Evolutionary conservation across 2,329 filamentous ascomycete genomes (phyloP).

Genomic region (Beauveria bassiana): DNA sequence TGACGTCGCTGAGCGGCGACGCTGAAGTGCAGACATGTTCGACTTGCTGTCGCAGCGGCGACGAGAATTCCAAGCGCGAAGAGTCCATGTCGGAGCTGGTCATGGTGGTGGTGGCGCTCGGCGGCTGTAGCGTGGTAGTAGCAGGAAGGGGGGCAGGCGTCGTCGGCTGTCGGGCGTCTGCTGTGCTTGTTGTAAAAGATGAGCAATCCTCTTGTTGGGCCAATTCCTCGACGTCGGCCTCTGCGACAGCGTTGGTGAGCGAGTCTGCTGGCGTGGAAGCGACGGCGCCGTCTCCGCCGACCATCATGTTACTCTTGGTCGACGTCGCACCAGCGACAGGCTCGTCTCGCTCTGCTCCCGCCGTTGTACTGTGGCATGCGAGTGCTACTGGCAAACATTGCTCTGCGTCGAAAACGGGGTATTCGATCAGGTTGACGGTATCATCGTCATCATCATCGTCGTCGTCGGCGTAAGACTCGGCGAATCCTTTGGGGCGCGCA

Average conservation of each 20-base stretch:
- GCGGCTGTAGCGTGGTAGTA: background rate
- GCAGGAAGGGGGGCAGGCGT: background rate
- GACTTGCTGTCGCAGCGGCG: background rate
- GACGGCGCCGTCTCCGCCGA: background rate
- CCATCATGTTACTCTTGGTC: background rate
- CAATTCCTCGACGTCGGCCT: background rate
- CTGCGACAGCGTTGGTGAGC: background rate
- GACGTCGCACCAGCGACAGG: background rate
- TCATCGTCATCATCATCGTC: constrained; percentile 1
- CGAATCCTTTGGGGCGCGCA: background rate
- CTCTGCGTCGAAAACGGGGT: background rate
- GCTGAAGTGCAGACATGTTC: background rate
- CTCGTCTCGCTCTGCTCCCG: background rate
- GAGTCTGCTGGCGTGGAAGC: background rate
- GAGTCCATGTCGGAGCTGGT: constrained; percentile 2
- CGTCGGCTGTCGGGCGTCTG: background rate
- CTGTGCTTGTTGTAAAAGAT: too few species aligned
- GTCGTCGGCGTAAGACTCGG: background rate
- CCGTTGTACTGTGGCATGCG: background rate
- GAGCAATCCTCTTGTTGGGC: background rate
- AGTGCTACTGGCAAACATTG: background rate
- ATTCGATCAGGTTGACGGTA: constrained; percentile 4
- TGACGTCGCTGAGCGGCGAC: constrained; percentile 6
- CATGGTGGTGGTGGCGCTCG: background rate
- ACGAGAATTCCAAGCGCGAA: background rate